Base-by-base conservation (phyloP, 164 flowering plant species). In the Stephania cephalantha region DNA sequence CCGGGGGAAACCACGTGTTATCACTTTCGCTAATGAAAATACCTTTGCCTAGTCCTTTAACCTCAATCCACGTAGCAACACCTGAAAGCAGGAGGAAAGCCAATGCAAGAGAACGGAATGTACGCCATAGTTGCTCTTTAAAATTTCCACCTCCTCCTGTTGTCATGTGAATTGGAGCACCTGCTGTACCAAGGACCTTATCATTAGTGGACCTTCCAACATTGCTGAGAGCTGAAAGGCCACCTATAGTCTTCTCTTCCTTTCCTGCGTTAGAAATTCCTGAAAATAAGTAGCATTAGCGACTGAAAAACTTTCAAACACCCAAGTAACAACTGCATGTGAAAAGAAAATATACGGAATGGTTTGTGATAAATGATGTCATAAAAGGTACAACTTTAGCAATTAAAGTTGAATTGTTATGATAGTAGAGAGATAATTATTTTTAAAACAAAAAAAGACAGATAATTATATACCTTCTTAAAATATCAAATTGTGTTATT, bases 161-260 rank as follows among this genome's bases (percentile, higher is more conserved):
- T 74, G 92, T 91, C 98, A 92, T 91, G 77, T 94, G 93, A 77
- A 94, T 89, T 71, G 97, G 98, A 67, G 97, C 87, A 82, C 82
- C 81, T 63, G 93, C 80, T 79, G 97, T 94, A 81, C 98, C 98
- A 73, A 92, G 92, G 46, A 83, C 18, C 6, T n/a, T 46, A 76
- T 91, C 93, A 80, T 89, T 90, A 45, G 88, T 76, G 71, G 87
- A 35, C 80, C 84, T 91, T 35, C 95, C 96, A 13, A 87, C 87
- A 80, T 87, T 94, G 74, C 81, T 86, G 53, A 91, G 76, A 71
- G 92, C 90, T 74, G 91, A 79, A 79, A 88, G 73, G 18, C 87
- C 84, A 63, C 89, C 91, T 44, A 85, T 53, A 75, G 80, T 79
- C 79, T 87, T 92, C 82, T 87, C 91, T 68, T 80, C 90, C 73